These are phyloP conservation scores for Chytridium lagenaria DNA, from an alignment of 371 early-diverging fungal genomes.

Conservation along the genomic window DNA sequence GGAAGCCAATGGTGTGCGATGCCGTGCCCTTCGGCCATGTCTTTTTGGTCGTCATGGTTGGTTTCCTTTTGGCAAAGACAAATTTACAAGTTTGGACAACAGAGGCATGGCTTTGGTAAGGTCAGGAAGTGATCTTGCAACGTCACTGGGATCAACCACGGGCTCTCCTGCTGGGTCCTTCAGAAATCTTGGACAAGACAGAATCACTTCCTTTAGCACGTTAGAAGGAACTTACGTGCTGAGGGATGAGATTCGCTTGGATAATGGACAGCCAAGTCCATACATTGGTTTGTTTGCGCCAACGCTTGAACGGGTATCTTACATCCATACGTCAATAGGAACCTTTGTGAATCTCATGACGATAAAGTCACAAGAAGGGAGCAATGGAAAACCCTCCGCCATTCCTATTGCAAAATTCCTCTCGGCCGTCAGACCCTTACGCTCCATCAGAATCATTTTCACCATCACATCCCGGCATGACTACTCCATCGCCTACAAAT, in stretches of 20 bases:
- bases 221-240: conserved; percentile 37
- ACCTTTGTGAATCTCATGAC: conserved; percentile 31
- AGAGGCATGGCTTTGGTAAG: not conserved
- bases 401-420: not conserved
- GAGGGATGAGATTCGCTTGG: conserved; percentile 30
- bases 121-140: not conserved
- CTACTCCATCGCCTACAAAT: conserved; percentile 9
- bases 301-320: not conserved
- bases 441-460: not conserved
- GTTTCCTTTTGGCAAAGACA: not conserved
- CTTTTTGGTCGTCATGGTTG: not conserved
- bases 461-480: not conserved
- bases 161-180: not conserved
- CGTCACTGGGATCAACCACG: not conserved
- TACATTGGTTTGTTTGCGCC: conserved; percentile 23
- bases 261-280: conserved; percentile 14
- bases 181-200: not conserved
- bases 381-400: not conserved
- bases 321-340: conserved; percentile 5
- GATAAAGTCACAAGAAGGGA: conserved; percentile 11
- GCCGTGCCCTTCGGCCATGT: not conserved
- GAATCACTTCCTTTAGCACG: conserved; percentile 28
- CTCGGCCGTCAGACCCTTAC: not conserved
- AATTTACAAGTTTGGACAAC: not conserved
- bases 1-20: conserved; percentile 45